These are phyloP conservation scores for Cercospora sp. DNA, from an alignment of 2,329 filamentous ascomycete genomes.

Conservation along the genomic window DNA sequence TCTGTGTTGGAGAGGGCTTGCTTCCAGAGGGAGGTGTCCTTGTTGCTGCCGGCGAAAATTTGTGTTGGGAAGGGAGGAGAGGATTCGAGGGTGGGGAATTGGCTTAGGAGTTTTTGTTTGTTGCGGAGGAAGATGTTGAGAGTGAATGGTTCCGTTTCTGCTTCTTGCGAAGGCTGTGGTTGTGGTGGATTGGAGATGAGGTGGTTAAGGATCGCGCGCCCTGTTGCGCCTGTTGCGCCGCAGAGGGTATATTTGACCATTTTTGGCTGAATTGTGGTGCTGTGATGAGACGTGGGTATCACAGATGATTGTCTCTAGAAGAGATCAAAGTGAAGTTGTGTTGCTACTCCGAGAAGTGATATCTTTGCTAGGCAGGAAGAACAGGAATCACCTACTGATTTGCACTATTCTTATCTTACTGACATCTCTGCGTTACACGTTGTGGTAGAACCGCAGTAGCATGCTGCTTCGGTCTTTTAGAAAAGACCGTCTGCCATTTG, in stretches of 20 bases:
- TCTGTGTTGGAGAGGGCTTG: background rate
- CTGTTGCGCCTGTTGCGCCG: conserved; percentile 9
- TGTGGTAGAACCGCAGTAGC: background rate
- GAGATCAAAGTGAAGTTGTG: background rate
- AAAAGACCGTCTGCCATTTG: background rate
- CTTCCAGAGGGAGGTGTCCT: background rate
- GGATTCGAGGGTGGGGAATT: background rate
- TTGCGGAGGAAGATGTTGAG: conserved; percentile 10
- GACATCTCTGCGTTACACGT: background rate
- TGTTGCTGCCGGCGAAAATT: background rate
- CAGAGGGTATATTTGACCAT: conserved; percentile 2
- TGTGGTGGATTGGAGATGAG: background rate
- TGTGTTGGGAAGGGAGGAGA: background rate
- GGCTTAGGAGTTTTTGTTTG: background rate
- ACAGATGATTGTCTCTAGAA: background rate
- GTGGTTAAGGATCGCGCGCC: background rate
- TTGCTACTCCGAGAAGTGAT: background rate
- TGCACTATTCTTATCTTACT: background rate
- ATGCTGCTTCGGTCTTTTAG: background rate
- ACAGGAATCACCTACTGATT: background rate
- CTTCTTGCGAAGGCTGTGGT: too few relatives aligned
- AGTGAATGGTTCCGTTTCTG: too few relatives aligned
- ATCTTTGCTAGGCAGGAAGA: background rate
- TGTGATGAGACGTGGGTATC: background rate
- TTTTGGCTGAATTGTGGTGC: background rate